Percentiles rank a stretch among this genome's conserved stretches.
Conservation (phyloP, 352 stramenopile genomes). For the Paralagenidium karlingii region DNA sequence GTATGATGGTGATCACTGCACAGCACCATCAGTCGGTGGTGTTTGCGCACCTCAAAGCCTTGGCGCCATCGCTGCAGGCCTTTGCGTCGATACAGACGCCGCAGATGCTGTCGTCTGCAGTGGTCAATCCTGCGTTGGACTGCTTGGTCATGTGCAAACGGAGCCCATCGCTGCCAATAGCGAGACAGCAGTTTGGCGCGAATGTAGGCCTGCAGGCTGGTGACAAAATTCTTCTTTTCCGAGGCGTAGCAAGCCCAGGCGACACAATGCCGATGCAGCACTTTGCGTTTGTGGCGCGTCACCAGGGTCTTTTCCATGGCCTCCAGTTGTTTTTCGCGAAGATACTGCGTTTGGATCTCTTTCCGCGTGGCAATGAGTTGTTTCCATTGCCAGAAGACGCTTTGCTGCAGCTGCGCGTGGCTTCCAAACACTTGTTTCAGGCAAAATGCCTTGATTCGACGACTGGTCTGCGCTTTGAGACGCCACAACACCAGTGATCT, state of each 20-base stretch:
- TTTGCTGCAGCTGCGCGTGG: constrained; percentile 4
- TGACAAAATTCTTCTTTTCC: constrained; percentile 22
- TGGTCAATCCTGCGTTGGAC: no score
- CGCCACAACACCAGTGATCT: no score
- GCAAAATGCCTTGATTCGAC: no score
- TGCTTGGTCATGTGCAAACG: no score
- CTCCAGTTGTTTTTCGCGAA: constrained; percentile 39
- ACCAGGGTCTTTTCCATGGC: constrained; percentile 45
- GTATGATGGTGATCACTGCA: no score
- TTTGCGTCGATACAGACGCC: no score
- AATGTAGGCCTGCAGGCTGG: constrained; percentile 29
- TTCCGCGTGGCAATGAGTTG: constrained; percentile 24
- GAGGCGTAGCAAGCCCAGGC: constrained; percentile 25
- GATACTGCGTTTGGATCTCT: constrained; percentile 23
- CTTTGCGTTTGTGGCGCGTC: constrained; percentile 19
- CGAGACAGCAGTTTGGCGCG: constrained; percentile 39
- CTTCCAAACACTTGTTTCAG: background rate
- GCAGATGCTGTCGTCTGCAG: no score
- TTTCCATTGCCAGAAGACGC: constrained; percentile 20
- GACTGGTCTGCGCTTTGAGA: no score
- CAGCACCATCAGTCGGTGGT: no score
- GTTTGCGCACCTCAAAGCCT: no score
- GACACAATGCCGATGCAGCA: constrained; percentile 25
- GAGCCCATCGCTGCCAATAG: constrained; percentile 49
- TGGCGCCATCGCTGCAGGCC: no score